Conservation (phyloP, 2,329 filamentous ascomycete species). For the Colletotrichum lini region DNA sequence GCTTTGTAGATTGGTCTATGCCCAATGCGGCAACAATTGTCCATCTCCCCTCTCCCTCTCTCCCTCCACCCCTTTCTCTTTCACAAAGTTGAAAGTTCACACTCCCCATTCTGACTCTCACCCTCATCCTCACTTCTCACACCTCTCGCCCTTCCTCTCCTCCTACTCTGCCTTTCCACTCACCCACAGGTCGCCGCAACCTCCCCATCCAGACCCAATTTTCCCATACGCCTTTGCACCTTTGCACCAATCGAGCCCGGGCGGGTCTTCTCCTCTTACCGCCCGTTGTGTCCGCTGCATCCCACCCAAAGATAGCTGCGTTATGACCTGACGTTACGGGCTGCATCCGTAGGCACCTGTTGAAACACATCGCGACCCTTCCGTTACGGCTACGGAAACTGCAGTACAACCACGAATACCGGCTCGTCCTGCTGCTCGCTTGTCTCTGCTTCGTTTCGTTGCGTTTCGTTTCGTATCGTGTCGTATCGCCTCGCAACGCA, state of each 20-base stretch:
- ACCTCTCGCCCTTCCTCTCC: not conserved
- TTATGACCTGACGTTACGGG: not conserved
- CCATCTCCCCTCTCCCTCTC: not conserved
- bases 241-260: not conserved
- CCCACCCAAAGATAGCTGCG: not conserved
- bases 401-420: slow-evolving; percentile 1
- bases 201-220: slow-evolving; percentile 18
- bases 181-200: not conserved
- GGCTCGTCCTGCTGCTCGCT: not conserved
- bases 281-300: not conserved
- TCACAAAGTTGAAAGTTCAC: not conserved
- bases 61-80: not conserved
- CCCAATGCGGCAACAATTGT: not conserved
- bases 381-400: too few species aligned
- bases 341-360: not conserved
- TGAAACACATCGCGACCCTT: slow-evolving; percentile 6
- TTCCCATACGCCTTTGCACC: slow-evolving; percentile 3
- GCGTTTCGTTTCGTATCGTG: not conserved
- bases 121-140: not conserved
- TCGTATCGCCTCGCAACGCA: slow-evolving; percentile 3
- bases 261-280: not conserved
- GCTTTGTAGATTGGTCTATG: not conserved
- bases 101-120: not conserved
- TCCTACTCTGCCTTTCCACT: not conserved
- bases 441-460: slow-evolving; percentile 19